phyloP scores from a whole-genome alignment of 1,284 basidiomycete genomes.

The Marasmius fiardii region DNA sequence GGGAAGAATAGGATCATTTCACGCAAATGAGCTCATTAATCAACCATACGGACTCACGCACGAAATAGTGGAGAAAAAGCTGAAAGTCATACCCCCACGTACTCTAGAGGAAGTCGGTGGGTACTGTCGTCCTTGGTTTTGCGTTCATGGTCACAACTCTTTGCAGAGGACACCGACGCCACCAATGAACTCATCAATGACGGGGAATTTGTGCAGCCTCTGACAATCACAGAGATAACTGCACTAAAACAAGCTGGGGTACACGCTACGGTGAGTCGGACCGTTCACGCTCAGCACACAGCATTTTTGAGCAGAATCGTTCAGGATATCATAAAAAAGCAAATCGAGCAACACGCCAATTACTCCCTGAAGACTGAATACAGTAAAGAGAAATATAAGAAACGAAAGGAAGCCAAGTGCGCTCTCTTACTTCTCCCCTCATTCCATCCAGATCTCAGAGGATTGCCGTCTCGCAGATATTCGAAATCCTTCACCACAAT shows the following conservation, averaged over 20 bases:
- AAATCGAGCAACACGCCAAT: slow-evolving; percentile 88
- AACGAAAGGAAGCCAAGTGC: slow-evolving; percentile 93
- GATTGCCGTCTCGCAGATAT: slow-evolving; percentile 66
- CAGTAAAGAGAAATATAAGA: slow-evolving; percentile 95
- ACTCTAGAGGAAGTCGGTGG: slow-evolving; percentile 73
- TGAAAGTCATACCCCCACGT: slow-evolving; percentile 58
- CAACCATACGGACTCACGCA: slow-evolving; percentile 77
- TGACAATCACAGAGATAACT: slow-evolving; percentile 81
- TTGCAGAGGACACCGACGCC: slow-evolving; percentile 82
- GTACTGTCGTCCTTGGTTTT: slow-evolving; percentile 6
- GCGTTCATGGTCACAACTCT: slow-evolving; percentile 10
- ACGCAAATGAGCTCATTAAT: slow-evolving; percentile 63
- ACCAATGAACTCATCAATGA: slow-evolving; percentile 90
- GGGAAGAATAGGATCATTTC: slow-evolving; percentile 75
- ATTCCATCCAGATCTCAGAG: slow-evolving; percentile 7
- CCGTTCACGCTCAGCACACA: slow-evolving; percentile 1
- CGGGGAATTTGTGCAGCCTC: slow-evolving; percentile 71
- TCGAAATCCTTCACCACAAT: slow-evolving; percentile 87
- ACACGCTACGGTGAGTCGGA: slow-evolving; percentile 59
- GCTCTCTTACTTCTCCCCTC: slow-evolving; percentile 18
- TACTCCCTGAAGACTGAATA: slow-evolving; percentile 94
- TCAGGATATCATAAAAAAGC: slow-evolving; percentile 89
- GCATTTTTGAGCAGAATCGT: neutral
- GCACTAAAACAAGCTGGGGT: slow-evolving; percentile 73
- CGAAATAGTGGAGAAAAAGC: slow-evolving; percentile 68